These are phyloP conservation scores for Aureobasidium sp. DNA, from an alignment of 2,329 filamentous ascomycete genomes.

Conservation along the genomic window DNA sequence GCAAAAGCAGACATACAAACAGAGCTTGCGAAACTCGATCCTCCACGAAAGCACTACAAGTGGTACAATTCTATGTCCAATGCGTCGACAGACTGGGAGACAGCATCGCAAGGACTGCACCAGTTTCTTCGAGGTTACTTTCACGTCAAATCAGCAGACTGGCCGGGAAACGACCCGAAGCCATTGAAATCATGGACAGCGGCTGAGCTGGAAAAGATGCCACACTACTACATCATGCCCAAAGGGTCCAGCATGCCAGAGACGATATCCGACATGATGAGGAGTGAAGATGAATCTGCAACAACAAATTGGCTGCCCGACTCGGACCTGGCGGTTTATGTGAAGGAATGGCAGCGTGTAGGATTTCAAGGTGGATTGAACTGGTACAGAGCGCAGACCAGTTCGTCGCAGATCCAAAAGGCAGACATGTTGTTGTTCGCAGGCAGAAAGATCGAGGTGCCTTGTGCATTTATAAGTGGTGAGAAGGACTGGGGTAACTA, in stretches of 20 bases:
- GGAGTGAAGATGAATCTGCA: constrained; percentile 40
- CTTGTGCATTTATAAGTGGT: constrained; percentile 56
- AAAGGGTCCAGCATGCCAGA: constrained; percentile 52
- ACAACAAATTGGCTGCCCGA: constrained; percentile 51
- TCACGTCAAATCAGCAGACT: constrained; percentile 60
- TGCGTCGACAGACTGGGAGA: constrained; percentile 44
- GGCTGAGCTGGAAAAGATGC: constrained; percentile 51
- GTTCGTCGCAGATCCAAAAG: constrained; percentile 32
- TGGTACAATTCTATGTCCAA: constrained; percentile 53
- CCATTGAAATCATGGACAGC: constrained; percentile 52
- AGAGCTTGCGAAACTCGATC: constrained; percentile 47
- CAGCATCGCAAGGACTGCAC: constrained; percentile 47
- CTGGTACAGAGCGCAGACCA: constrained; percentile 58
- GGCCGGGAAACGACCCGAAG: constrained; percentile 42
- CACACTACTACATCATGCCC: constrained; percentile 63
- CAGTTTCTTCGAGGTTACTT: constrained; percentile 60
- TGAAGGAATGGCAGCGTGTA: constrained; percentile 52
- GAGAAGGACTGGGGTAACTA: constrained; percentile 61
- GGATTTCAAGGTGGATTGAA: constrained; percentile 61
- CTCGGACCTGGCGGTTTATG: constrained; percentile 54
- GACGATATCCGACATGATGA: constrained; percentile 50
- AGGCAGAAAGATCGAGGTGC: constrained; percentile 55
- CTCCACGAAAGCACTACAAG: constrained; percentile 63
- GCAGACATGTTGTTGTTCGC: constrained; percentile 54
- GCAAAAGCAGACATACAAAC: constrained; percentile 44